Conservation (phyloP, 192 early-diverging fungal species). For the Umbelopsis ramanniana region DNA sequence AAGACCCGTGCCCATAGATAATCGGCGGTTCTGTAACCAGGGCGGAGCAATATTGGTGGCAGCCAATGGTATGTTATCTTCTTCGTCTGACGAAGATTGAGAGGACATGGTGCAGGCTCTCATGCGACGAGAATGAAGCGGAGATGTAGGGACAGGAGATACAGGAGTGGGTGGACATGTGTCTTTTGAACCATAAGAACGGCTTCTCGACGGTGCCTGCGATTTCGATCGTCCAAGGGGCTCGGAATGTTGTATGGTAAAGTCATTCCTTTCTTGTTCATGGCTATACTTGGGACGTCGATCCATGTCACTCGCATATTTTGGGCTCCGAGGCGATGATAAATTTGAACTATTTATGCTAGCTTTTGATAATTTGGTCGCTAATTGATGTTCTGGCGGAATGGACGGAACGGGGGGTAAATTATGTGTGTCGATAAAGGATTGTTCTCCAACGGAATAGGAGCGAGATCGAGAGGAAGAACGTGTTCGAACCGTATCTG, state of each 20-base stretch:
- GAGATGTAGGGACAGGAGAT: neutral
- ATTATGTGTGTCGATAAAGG: neutral
- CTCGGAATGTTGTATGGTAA: neutral
- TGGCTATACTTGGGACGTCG: slow-evolving; percentile 22
- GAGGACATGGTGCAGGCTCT: neutral
- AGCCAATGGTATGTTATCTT: slow-evolving; percentile 7
- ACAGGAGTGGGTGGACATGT: neutral
- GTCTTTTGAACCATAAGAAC: neutral
- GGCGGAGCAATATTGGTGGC: slow-evolving; percentile 5
- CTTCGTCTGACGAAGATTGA: neutral
- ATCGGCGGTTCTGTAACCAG: neutral
- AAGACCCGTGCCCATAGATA: neutral
- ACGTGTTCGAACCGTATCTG: slow-evolving; percentile 1
- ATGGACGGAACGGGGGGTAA: slow-evolving; percentile 23
- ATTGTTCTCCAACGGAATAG: slow-evolving; percentile 13
- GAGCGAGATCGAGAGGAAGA: slow-evolving; percentile 13
- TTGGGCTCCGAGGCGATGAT: neutral
- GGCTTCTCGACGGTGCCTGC: neutral
- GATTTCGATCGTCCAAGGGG: neutral
- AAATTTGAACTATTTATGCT: neutral
- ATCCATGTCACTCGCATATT: neutral
- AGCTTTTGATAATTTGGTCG: neutral
- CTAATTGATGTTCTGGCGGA: slow-evolving; percentile 13
- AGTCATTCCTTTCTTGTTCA: slow-evolving; percentile 8
- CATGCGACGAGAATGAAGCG: slow-evolving; percentile 14